Base-by-base conservation (phyloP, 2,329 filamentous ascomycete genomes). In the Dothideomycetes sp. region DNA sequence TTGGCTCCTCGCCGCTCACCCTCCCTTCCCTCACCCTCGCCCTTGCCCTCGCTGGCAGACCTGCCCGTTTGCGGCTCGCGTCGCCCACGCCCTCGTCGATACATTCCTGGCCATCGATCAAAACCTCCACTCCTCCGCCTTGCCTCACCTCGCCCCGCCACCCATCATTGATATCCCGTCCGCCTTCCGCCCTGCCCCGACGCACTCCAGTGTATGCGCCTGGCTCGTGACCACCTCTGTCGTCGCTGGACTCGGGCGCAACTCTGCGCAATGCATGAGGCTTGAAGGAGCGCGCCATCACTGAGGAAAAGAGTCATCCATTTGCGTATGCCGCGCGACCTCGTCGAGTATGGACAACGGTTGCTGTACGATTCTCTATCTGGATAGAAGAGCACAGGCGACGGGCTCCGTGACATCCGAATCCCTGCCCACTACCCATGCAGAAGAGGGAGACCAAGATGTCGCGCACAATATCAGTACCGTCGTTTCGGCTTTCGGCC, bases 361-460 rank as follows among this genome's bases (percentile, higher is more conserved):
- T 50, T 55, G 58, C 42, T 64, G 61, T 53, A 63, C 63, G 51
- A 55, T 65, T 37, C 60, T 65, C 44, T 65, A 65, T 54, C 52
- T 64, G 45, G 60, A 65, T 50, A 56, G 61, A 36, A 57, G 61
- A 39, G 60, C 60, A 43, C 55, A 32, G 19, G 31, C 60, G n/a
- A 45, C 39, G n/a, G 42, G 42, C 22, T 43, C 18, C 14, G 41
- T 35, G 38, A 34, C 22, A 46, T 59, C 62, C 43, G 59, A 61
- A 46, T 52, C 58, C 46, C 58, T 63, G 31, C 53, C 53, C 31
- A 53, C 54, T 33, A 36, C 37, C 19, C 34, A 52, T 5, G 57
- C 48, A 44, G 56, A 38, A 51, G 14, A 31, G 17, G 37, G 49
- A 51, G 19, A 54, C 53, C 17, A 51, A 44, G 59, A 64, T 37